Evolutionary conservation across 2,329 filamentous ascomycete species (phyloP).

Genomic region (Chaetomium sp.): DNA sequence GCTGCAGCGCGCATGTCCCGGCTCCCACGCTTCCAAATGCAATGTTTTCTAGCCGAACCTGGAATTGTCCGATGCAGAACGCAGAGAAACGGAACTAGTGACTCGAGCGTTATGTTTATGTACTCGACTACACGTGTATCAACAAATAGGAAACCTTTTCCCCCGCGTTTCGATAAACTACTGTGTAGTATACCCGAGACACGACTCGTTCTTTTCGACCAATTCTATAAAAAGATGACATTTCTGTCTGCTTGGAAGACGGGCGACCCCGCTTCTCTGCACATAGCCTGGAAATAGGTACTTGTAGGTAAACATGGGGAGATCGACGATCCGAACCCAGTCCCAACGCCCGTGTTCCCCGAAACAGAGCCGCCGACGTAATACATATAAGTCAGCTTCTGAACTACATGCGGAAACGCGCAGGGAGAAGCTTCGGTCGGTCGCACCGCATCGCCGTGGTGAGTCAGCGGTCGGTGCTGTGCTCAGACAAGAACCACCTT

Average conservation of each 20-base stretch:
- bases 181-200: slow-evolving; percentile 10
- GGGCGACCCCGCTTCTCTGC: no score
- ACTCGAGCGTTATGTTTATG: no score
- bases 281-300: no score
- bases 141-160: not conserved
- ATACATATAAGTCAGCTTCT: not conserved
- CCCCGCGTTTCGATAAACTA: not conserved
- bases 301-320: not conserved
- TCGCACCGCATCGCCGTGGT: not conserved
- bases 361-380: slow-evolving; percentile 22
- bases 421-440: not conserved
- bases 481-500: no score
- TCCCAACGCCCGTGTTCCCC: not conserved
- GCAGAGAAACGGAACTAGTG: no score
- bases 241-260: not conserved
- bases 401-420: not conserved
- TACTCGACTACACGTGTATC: not conserved
- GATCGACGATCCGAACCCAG: not conserved
- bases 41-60: no score
- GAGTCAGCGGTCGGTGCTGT: not conserved
- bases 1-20: not conserved
- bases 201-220: not conserved
- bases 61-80: not conserved
- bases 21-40: not conserved
- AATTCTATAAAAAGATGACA: not conserved